Percentiles rank a stretch among this genome's conserved stretches.
These are phyloP conservation scores for Cutaneotrichosporon sp. DNA, from an alignment of 1,284 basidiomycete genomes.

Conservation along the genomic window DNA sequence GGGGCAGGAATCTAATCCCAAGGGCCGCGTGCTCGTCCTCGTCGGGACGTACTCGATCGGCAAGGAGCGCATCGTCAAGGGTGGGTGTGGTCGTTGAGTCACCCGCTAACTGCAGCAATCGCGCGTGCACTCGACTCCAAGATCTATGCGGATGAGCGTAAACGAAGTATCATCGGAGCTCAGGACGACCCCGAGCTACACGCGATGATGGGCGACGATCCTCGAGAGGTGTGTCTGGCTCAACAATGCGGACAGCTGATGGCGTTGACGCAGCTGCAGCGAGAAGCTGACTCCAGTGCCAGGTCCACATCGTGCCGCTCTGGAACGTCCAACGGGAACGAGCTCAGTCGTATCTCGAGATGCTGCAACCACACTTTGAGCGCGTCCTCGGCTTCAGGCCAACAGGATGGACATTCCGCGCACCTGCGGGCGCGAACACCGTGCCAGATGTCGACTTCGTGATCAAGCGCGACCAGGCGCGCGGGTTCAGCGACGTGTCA, in stretches of 20 bases:
- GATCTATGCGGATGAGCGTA: conserved; percentile 84
- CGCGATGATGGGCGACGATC: conserved; percentile 72
- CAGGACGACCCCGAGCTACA: conserved; percentile 80
- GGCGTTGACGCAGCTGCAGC: no score
- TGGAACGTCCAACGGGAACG: conserved; percentile 74
- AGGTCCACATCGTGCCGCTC: conserved; percentile 83
- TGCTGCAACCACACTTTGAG: conserved; percentile 70
- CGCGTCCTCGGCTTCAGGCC: conserved; percentile 81
- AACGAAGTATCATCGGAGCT: conserved; percentile 74
- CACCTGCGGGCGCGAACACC: conserved; percentile 65
- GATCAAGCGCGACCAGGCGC: conserved; percentile 65
- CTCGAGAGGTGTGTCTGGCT: conserved; percentile 55
- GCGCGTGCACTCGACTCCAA: conserved; percentile 78
- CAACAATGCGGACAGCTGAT: background rate
- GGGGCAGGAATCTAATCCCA: conserved; percentile 34
- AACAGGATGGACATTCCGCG: conserved; percentile 88
- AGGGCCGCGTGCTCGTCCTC: conserved; percentile 64
- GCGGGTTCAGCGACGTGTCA: conserved; percentile 65
- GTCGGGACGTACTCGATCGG: conserved; percentile 96
- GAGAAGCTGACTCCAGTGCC: conserved; percentile 54
- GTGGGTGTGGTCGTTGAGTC: conserved; percentile 49
- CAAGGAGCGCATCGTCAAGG: conserved; percentile 95
- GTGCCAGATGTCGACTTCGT: conserved; percentile 65
- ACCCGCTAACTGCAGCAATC: conserved; percentile 61
- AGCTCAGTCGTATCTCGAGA: conserved; percentile 73